Percentiles rank a stretch among this genome's conserved stretches.
Conservation (phyloP, 805 yeast genomes). For the Blastobotrys attinorum region DNA sequence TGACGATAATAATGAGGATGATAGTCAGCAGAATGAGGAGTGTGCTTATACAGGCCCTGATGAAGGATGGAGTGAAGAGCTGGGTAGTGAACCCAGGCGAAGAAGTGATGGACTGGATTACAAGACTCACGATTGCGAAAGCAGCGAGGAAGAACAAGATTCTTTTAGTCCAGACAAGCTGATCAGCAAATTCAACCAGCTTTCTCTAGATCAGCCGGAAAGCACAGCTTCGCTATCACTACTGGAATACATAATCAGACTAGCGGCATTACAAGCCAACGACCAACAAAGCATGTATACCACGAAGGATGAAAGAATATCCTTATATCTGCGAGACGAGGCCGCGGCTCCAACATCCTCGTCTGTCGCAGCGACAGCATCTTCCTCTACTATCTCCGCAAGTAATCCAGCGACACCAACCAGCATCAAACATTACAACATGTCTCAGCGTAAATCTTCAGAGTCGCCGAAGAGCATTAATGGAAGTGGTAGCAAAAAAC, state of each 20-base stretch:
- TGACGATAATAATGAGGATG: conserved; percentile 14
- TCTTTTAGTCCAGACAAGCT: conserved; percentile 11
- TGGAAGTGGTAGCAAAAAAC: too few species aligned
- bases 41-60: not conserved
- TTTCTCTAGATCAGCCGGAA: conserved; percentile 3
- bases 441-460: not conserved
- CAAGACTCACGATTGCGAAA: too few species aligned
- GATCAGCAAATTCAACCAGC: conserved; percentile 4
- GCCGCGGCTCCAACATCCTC: not conserved
- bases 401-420: too few species aligned
- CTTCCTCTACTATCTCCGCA: not conserved
- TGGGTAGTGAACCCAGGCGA: too few species aligned
- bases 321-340: conserved; percentile 56
- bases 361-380: not conserved
- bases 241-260: conserved; percentile 54
- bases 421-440: too few species aligned
- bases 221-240: conserved; percentile 40
- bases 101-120: too few species aligned
- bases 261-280: conserved; percentile 50
- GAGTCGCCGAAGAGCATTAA: not conserved
- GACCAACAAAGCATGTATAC: conserved; percentile 48
- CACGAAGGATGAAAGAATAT: conserved; percentile 58
- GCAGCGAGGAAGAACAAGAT: too few species aligned
- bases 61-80: not conserved
- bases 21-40: too few species aligned